These are phyloP conservation scores for Calonectria pseudoreteaudii DNA, from an alignment of 2,329 filamentous ascomycete species.

Conservation along the genomic window DNA sequence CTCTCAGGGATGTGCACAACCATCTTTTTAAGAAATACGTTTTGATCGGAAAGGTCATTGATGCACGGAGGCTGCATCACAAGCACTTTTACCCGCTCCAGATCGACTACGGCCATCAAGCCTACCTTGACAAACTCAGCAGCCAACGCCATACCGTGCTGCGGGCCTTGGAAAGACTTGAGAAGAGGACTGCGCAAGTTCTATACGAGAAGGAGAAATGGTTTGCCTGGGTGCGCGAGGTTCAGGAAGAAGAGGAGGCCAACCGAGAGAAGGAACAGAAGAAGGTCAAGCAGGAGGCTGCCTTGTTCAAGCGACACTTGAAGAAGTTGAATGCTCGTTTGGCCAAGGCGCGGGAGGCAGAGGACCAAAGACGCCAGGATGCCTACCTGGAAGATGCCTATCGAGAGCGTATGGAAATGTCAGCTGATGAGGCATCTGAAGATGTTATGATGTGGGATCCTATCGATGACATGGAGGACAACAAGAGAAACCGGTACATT, in stretches of 20 bases:
- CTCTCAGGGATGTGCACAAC: slow-evolving; percentile 29
- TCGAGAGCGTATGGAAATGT: slow-evolving; percentile 35
- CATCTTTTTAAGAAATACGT: slow-evolving; percentile 39
- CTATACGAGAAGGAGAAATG: slow-evolving; percentile 40
- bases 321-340: slow-evolving; percentile 40
- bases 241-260: slow-evolving; percentile 38
- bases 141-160: slow-evolving; percentile 35
- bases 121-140: slow-evolving; percentile 42
- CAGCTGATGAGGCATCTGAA: slow-evolving; percentile 29
- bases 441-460: slow-evolving; percentile 44
- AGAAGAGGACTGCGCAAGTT: slow-evolving; percentile 33
- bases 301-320: slow-evolving; percentile 41
- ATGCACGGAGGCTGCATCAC: slow-evolving; percentile 41
- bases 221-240: slow-evolving; percentile 40
- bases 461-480: slow-evolving; percentile 39
- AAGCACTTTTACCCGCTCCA: slow-evolving; percentile 41
- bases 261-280: slow-evolving; percentile 44
- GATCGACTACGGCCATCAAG: slow-evolving; percentile 41
- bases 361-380: slow-evolving; percentile 43
- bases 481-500: slow-evolving; percentile 41
- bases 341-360: slow-evolving; percentile 32
- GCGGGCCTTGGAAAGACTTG: slow-evolving; percentile 29
- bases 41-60: slow-evolving; percentile 38
- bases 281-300: slow-evolving; percentile 44
- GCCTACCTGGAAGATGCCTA: slow-evolving; percentile 44